These are phyloP conservation scores for Acidomyces sp. DNA, from an alignment of 495 filamentous ascomycete species.

Conservation along the genomic window DNA sequence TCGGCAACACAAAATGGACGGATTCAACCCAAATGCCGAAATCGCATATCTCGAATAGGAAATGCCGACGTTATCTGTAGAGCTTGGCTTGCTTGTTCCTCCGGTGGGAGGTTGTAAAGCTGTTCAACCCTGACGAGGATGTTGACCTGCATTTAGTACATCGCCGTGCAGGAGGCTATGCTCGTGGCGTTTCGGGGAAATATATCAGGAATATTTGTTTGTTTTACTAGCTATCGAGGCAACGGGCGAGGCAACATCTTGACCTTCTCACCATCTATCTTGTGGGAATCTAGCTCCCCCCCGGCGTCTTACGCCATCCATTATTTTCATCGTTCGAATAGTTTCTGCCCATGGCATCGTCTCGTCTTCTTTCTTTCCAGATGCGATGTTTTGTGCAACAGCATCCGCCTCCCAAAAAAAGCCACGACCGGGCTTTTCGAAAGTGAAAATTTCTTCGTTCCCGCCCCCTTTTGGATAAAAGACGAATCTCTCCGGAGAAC, in stretches of 20 bases:
- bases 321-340: conserved; percentile 15
- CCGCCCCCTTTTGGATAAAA: conserved; percentile 11
- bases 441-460: conserved; percentile 5
- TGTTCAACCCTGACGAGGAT: no score
- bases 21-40: no score
- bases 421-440: conserved; percentile 16
- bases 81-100: no score
- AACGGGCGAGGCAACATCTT: background rate
- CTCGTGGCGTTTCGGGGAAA: no score
- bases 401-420: conserved; percentile 21
- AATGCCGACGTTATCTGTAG: no score
- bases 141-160: no score
- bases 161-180: no score
- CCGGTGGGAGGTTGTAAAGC: no score
- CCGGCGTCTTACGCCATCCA: conserved; percentile 18
- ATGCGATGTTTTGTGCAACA: conserved; percentile 16
- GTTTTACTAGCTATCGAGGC: no score
- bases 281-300: conserved; percentile 18
- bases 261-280: conserved; percentile 18
- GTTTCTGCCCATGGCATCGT: conserved; percentile 19
- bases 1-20: no score
- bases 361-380: conserved; percentile 14
- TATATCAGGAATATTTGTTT: no score
- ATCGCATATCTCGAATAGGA: no score
- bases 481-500: conserved; percentile 2